These are phyloP conservation scores for Globisporangium recalcitrans DNA, from an alignment of 352 stramenopile genomes.

Conservation along the genomic window DNA sequence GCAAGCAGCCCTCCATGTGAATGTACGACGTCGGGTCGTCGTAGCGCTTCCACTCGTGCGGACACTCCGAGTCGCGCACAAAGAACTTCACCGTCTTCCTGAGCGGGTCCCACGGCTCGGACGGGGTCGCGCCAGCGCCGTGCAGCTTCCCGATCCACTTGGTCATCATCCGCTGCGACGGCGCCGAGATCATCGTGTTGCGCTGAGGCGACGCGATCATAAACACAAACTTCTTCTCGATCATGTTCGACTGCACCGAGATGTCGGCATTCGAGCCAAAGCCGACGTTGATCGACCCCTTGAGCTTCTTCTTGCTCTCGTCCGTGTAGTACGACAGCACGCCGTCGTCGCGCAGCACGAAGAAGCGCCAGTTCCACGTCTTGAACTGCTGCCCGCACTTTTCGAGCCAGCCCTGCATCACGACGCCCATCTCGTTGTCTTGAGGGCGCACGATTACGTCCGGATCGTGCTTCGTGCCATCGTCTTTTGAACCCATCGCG, in stretches of 20 bases:
- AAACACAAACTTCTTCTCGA: conserved; percentile 81
- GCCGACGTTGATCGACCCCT: conserved; percentile 75
- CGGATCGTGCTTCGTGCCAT: conserved; percentile 23
- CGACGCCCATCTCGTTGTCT: conserved; percentile 57
- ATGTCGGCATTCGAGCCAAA: conserved; percentile 65
- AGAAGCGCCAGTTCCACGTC: conserved; percentile 88
- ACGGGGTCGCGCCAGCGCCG: conserved; percentile 55
- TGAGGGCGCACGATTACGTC: conserved; percentile 34
- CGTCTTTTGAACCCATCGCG: conserved; percentile 1
- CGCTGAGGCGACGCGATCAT: conserved; percentile 68
- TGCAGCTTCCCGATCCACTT: conserved; percentile 83
- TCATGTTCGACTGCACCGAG: conserved; percentile 78
- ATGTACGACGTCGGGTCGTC: conserved; percentile 84
- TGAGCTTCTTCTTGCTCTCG: conserved; percentile 68
- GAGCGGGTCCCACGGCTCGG: conserved; percentile 69
- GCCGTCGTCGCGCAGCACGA: conserved; percentile 76
- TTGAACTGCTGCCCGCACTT: conserved; percentile 88
- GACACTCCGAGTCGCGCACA: conserved; percentile 57
- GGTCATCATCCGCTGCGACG: conserved; percentile 65
- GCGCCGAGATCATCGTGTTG: conserved; percentile 80
- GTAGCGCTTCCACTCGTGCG: conserved; percentile 84
- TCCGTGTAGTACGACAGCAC: conserved; percentile 80
- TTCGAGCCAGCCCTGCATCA: conserved; percentile 85
- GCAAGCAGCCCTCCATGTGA: conserved; percentile 79
- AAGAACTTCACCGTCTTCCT: conserved; percentile 83